These are phyloP conservation scores for Chamaenerion angustifolium DNA, from an alignment of 345 rosid species.

Conservation along the genomic window DNA sequence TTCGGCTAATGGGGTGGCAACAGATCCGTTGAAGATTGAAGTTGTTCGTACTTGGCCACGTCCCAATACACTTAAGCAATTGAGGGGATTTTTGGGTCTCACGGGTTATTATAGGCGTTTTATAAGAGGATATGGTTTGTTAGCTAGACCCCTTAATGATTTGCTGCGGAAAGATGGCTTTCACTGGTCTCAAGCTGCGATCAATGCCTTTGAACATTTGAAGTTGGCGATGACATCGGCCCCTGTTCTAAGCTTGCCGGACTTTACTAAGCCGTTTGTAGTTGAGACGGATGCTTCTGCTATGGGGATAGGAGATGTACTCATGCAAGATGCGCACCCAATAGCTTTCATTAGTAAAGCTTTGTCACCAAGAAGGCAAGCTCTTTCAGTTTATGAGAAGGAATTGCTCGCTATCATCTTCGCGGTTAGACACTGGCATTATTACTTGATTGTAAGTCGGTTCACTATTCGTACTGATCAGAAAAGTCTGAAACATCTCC, in stretches of 20 bases:
- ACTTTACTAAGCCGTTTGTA: neutral
- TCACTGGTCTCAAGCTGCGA: neutral
- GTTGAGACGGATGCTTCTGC: neutral
- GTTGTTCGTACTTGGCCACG: neutral
- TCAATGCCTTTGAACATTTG: neutral
- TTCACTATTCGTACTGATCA: neutral
- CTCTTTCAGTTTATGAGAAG: too few relatives aligned
- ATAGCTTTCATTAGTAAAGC: neutral
- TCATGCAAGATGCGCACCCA: neutral
- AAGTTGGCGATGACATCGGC: neutral
- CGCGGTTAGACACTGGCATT: neutral
- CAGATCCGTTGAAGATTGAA: neutral
- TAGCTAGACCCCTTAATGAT: neutral
- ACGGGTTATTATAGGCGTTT: neutral
- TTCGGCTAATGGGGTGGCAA: neutral
- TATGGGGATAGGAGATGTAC: neutral
- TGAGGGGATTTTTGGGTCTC: conserved; percentile 1
- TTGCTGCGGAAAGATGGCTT: neutral
- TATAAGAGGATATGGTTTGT: neutral
- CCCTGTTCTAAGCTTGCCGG: neutral
- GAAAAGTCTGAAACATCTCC: too few relatives aligned
- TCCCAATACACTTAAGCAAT: neutral
- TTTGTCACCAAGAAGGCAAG: neutral
- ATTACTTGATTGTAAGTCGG: neutral
- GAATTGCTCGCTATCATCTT: neutral